phyloP scores from a whole-genome alignment of 495 filamentous ascomycete genomes.

The Cercophora newfieldiana region DNA sequence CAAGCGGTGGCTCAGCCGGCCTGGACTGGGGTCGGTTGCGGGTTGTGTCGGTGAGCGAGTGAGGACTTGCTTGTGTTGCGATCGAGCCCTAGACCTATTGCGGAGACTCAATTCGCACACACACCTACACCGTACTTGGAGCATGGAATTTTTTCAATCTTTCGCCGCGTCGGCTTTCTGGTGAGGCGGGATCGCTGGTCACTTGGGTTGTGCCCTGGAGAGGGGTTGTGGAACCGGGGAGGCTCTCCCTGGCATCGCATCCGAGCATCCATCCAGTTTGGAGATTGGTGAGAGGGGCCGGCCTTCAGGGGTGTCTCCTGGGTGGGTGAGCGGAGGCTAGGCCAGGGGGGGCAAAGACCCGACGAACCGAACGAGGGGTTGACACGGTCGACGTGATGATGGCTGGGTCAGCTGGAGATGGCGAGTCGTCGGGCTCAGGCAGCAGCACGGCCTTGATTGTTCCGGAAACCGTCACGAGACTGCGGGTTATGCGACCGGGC shows the following conservation, averaged over 20 bases:
- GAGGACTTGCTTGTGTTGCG: too few species aligned
- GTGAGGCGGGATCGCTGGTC: background rate
- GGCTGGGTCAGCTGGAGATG: background rate
- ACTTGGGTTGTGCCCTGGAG: background rate
- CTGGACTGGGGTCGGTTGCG: background rate
- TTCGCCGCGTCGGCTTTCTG: background rate
- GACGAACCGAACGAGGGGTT: background rate
- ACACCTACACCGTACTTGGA: background rate
- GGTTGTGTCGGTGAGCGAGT: conserved; percentile 6
- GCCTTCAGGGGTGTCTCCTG: background rate
- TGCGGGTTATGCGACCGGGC: background rate
- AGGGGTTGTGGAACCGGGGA: background rate
- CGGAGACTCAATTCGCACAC: background rate
- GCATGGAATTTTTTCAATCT: background rate
- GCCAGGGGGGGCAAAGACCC: background rate
- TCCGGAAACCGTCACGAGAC: background rate
- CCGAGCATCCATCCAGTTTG: too few species aligned
- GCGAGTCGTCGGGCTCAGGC: background rate
- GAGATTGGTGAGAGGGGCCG: background rate
- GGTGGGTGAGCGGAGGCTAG: background rate
- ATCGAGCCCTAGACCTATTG: background rate
- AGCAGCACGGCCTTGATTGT: background rate
- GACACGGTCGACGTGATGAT: background rate
- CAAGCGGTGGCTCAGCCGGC: background rate
- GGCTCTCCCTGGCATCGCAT: too few species aligned